Evolutionary conservation across 306 rosid species (phyloP).

Genomic region (Pueraria montana): DNA sequence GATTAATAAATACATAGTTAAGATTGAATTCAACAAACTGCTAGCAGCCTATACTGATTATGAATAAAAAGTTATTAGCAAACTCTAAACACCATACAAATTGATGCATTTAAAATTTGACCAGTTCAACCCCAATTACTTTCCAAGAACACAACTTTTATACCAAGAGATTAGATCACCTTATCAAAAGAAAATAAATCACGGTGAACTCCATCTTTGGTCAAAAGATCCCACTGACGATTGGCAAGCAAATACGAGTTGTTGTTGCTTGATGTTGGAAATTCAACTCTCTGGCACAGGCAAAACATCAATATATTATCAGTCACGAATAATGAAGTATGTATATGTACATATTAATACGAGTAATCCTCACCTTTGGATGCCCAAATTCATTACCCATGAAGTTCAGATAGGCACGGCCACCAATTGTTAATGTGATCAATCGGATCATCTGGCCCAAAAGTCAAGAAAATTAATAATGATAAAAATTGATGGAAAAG

Average conservation of each 20-base stretch:
- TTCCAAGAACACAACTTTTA: slow-evolving; percentile 32
- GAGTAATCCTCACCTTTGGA: slow-evolving; percentile 73
- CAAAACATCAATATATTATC: slow-evolving; percentile 51
- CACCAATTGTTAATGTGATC: slow-evolving; percentile 81
- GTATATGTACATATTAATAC: slow-evolving; percentile 18
- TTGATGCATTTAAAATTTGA: slow-evolving; percentile 18
- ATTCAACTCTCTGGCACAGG: slow-evolving; percentile 81
- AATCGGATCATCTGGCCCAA: slow-evolving; percentile 82
- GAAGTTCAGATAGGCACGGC: slow-evolving; percentile 91
- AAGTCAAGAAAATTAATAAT: slow-evolving; percentile 28
- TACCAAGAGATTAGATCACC: slow-evolving; percentile 56
- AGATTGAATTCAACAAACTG: slow-evolving; percentile 40
- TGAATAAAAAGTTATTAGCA: slow-evolving; percentile 28
- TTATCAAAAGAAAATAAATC: slow-evolving; percentile 79
- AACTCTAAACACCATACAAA: not conserved
- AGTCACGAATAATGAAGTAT: slow-evolving; percentile 34
- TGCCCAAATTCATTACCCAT: slow-evolving; percentile 99
- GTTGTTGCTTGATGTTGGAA: slow-evolving; percentile 83
- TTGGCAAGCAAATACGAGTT: slow-evolving; percentile 84
- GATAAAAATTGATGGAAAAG: slow-evolving; percentile 30
- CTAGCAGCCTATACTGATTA: slow-evolving; percentile 27
- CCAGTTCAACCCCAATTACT: slow-evolving; percentile 29
- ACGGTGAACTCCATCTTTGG: slow-evolving; percentile 62
- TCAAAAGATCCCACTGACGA: slow-evolving; percentile 88
- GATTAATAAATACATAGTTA: slow-evolving; percentile 24